Evolutionary conservation across 345 rosid genomes (phyloP).

Genomic region (Cardamine resedifolia): DNA sequence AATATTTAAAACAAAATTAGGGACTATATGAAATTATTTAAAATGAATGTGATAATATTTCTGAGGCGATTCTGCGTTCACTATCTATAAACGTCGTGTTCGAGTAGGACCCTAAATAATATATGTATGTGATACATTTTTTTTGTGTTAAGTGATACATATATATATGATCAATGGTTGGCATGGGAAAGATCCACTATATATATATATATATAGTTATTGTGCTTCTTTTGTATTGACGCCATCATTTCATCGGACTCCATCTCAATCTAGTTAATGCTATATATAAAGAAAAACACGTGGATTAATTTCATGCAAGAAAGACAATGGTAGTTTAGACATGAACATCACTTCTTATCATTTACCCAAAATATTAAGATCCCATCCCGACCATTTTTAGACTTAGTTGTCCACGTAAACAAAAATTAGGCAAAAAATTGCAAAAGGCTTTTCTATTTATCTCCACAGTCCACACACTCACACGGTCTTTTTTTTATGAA

Average conservation of each 20-base stretch:
- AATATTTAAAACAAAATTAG: too few species aligned
- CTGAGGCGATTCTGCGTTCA: not conserved
- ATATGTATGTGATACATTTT: too few species aligned
- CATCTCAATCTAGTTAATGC: not conserved
- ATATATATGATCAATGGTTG: too few species aligned
- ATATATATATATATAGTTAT: too few species aligned
- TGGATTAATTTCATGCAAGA: slow-evolving; percentile 13
- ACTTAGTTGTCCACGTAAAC: slow-evolving; percentile 10
- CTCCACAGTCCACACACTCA: not conserved
- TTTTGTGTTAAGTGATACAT: too few species aligned
- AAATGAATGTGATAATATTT: not conserved
- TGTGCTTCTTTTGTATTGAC: slow-evolving; percentile 20
- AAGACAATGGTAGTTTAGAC: not conserved
- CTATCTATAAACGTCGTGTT: slow-evolving; percentile 1
- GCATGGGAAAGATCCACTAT: slow-evolving; percentile 19
- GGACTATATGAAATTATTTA: not conserved
- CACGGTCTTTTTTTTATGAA: not conserved
- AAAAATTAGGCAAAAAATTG: not conserved
- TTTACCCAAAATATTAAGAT: slow-evolving; percentile 25
- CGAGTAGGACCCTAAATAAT: not conserved
- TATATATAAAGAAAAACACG: not conserved
- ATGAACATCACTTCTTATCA: slow-evolving; percentile 30
- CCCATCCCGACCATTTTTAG: slow-evolving; percentile 15
- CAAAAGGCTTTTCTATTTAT: not conserved
- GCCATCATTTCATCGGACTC: slow-evolving; percentile 21